These are phyloP conservation scores for Talaromyces sp. DNA, from an alignment of 2,329 filamentous ascomycete genomes.

Conservation along the genomic window DNA sequence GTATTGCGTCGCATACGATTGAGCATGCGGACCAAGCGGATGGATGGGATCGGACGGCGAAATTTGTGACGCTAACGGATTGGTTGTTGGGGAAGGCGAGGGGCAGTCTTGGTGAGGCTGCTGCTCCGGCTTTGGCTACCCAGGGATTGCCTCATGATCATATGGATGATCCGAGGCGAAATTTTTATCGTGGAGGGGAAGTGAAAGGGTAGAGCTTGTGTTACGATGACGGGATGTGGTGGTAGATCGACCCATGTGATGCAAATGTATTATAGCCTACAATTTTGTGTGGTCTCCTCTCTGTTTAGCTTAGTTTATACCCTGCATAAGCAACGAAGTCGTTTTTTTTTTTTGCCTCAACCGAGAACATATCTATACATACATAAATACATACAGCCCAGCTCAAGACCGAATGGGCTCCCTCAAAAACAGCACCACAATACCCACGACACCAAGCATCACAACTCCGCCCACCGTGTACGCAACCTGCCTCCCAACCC, in stretches of 20 bases:
- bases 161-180: not conserved
- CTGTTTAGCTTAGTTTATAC: not conserved
- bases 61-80: constrained; percentile 86
- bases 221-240: not conserved
- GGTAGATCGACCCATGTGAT: not conserved
- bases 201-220: not conserved
- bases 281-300: not conserved
- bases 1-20: constrained; percentile 83
- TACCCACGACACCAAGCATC: constrained; percentile 67
- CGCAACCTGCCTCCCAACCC: constrained; percentile 83
- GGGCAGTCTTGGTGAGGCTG: constrained; percentile 33
- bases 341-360: no score
- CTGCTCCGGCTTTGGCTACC: constrained; percentile 29
- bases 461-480: constrained; percentile 77
- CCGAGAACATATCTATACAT: not conserved
- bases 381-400: not conserved
- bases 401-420: not conserved
- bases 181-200: not conserved
- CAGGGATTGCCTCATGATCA: constrained; percentile 23
- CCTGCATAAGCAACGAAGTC: constrained; percentile 1
- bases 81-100: constrained; percentile 83
- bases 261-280: not conserved
- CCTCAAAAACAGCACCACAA: constrained; percentile 70
- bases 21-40: constrained; percentile 84
- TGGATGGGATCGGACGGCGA: constrained; percentile 78